Evolutionary conservation across 129 eudicot species (phyloP).

Genomic region (Tanacetum coccineum): DNA sequence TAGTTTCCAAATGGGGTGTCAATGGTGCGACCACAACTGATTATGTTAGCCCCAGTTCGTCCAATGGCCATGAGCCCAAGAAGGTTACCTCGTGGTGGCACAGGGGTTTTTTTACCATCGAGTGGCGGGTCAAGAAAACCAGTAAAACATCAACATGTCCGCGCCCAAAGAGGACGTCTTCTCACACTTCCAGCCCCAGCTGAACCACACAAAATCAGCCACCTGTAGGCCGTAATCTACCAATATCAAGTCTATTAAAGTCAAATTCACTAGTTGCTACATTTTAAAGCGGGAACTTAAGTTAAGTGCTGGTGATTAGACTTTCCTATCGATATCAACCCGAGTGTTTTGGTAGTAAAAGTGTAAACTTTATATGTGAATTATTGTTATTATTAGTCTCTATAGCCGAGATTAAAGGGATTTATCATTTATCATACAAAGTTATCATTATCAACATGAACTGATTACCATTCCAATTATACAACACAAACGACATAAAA

Average conservation of each 20-base stretch:
- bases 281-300: constrained; percentile 10
- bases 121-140: constrained; percentile 48
- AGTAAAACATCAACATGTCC: constrained; percentile 69
- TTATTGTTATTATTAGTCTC: constrained; percentile 3
- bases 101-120: constrained; percentile 99
- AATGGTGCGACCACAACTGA: constrained; percentile 51
- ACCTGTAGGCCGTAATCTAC: not conserved
- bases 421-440: not conserved
- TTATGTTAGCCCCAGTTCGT: constrained; percentile 60
- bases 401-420: not conserved
- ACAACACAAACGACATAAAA: not conserved
- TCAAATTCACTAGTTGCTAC: constrained; percentile 10
- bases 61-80: constrained; percentile 63
- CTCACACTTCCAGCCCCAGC: constrained; percentile 53
- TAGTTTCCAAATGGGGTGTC: constrained; percentile 65
- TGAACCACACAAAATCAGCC: constrained; percentile 30
- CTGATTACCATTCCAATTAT: constrained; percentile 7
- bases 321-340: constrained; percentile 13
- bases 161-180: constrained; percentile 66
- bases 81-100: constrained; percentile 63
- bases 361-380: constrained; percentile 27
- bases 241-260: constrained; percentile 6
- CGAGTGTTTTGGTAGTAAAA: constrained; percentile 16
- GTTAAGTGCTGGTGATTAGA: constrained; percentile 11
- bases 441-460: constrained; percentile 18